Percentiles rank a stretch among this genome's conserved stretches.
These are phyloP conservation scores for Chaetomiaceae sp. DNA, from an alignment of 2,329 filamentous ascomycete genomes.

Conservation along the genomic window DNA sequence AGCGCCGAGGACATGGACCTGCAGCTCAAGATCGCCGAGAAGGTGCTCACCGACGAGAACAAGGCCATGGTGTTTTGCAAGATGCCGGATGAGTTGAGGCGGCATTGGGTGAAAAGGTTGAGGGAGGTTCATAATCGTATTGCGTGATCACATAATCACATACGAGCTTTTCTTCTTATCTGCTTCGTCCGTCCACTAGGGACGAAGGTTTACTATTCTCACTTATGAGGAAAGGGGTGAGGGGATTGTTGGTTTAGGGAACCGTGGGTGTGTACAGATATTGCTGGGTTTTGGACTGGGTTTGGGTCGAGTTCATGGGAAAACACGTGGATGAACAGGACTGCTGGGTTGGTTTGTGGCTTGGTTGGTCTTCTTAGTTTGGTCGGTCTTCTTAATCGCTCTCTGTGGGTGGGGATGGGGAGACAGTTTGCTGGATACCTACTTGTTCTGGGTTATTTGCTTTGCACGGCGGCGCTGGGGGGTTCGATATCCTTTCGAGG, in stretches of 20 bases:
- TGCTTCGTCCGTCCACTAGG: background rate
- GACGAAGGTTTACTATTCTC: too few species aligned
- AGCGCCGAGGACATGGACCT: slow-evolving; percentile 53
- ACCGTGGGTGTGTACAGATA: background rate
- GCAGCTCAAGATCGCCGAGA: slow-evolving; percentile 57
- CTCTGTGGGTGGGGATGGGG: too few species aligned
- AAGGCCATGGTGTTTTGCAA: slow-evolving; percentile 61
- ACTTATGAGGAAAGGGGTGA: too few species aligned
- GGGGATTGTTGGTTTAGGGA: background rate
- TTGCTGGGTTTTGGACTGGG: background rate
- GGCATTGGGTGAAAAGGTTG: slow-evolving; percentile 53
- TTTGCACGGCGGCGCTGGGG: slow-evolving; percentile 10
- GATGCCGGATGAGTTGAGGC: slow-evolving; percentile 49
- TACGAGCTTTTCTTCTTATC: background rate
- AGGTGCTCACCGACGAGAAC: slow-evolving; percentile 53
- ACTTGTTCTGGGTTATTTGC: background rate
- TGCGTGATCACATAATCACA: slow-evolving; percentile 10
- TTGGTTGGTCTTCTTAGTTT: too few species aligned
- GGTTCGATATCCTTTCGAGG: background rate
- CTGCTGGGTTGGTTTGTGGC: too few species aligned
- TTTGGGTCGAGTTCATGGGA: background rate
- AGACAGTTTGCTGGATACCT: background rate
- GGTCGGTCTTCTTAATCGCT: too few species aligned
- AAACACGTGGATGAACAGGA: background rate
- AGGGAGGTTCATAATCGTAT: slow-evolving; percentile 38